These are phyloP conservation scores for Astragalus glycyphyllos DNA, from an alignment of 306 rosid genomes.

Conservation along the genomic window DNA sequence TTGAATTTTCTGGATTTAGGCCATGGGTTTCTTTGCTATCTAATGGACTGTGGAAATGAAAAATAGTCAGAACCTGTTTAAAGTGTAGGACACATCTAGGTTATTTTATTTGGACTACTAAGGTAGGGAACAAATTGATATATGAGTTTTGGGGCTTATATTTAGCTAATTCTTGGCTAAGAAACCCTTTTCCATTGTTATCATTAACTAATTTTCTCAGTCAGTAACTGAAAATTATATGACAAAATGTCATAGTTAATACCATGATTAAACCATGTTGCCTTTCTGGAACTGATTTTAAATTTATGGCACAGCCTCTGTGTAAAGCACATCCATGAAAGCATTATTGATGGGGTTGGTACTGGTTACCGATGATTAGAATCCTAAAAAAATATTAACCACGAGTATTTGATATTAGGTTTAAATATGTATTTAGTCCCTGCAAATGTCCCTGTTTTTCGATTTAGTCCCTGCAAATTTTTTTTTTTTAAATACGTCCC, in stretches of 20 bases:
- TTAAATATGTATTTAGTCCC: too few relatives aligned
- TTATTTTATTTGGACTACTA: slow-evolving; percentile 31
- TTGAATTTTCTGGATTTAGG: slow-evolving; percentile 28
- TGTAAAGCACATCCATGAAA: slow-evolving; percentile 26
- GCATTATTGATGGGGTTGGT: slow-evolving; percentile 10
- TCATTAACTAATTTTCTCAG: neutral
- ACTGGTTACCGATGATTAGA: slow-evolving; percentile 16
- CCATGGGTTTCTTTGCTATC: slow-evolving; percentile 14
- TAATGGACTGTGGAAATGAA: slow-evolving; percentile 24
- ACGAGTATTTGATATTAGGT: neutral
- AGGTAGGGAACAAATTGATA: slow-evolving; percentile 17
- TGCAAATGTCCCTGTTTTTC: too few relatives aligned
- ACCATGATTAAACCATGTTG: slow-evolving; percentile 5
- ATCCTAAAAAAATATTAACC: neutral
- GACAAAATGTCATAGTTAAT: slow-evolving; percentile 23
- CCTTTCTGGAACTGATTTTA: slow-evolving; percentile 18
- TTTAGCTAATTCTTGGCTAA: slow-evolving; percentile 22
- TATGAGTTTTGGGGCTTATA: neutral
- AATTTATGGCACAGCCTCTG: slow-evolving; percentile 21
- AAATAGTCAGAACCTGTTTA: slow-evolving; percentile 25
- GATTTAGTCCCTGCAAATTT: too few relatives aligned
- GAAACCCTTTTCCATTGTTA: neutral
- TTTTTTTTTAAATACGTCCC: too few relatives aligned
- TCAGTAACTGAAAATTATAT: neutral
- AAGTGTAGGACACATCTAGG: slow-evolving; percentile 17